phyloP scores from a whole-genome alignment of 164 flowering plant genomes.

The Protea cynaroides region DNA sequence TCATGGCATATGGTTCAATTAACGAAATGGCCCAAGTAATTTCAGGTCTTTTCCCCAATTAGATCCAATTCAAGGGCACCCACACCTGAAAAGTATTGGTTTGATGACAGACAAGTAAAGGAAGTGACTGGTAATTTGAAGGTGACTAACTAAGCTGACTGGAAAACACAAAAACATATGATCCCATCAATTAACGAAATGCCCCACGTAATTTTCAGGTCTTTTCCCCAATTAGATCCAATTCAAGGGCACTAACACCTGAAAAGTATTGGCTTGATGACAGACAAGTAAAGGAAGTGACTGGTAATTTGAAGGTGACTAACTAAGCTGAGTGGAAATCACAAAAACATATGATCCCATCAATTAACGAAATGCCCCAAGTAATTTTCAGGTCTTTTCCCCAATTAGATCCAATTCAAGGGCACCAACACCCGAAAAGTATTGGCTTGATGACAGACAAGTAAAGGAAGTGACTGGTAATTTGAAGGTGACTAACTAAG shows the following conservation, averaged over 20 bases:
- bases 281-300: neutral
- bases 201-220: slow-evolving; percentile 2
- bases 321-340: too few species aligned
- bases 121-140: neutral
- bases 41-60: neutral
- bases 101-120: neutral
- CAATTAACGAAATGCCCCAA: neutral
- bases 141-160: too few species aligned
- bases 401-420: neutral
- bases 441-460: neutral
- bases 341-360: too few species aligned
- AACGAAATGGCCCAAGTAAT: neutral
- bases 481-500: too few species aligned
- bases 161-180: too few species aligned
- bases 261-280: slow-evolving; percentile 1
- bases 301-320: neutral
- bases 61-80: neutral
- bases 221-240: neutral
- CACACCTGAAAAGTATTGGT: neutral
- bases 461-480: neutral
- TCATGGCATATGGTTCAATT: neutral
- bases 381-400: neutral
- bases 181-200: too few species aligned
- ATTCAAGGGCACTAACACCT: neutral
- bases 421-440: neutral